Conservation (phyloP, 768 basidiomycete species). For the Naematelia encephala region DNA sequence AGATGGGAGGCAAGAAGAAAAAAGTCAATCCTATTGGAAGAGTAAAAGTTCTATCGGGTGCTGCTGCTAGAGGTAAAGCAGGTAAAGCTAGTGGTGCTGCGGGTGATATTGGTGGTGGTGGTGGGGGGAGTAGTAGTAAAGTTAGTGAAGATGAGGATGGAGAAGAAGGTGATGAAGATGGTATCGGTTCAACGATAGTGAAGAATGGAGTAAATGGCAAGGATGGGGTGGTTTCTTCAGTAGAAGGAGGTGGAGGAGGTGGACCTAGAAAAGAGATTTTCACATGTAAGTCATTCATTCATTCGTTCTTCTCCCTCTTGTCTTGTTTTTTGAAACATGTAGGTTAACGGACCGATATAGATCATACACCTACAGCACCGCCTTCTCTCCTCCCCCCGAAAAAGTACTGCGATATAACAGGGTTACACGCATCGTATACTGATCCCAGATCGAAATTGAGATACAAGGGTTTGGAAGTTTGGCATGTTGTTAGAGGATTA, state of each 20-base stretch:
- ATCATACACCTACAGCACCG: constrained; percentile 50
- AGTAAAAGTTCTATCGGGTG: no score
- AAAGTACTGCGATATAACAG: constrained; percentile 56
- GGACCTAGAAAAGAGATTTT: constrained; percentile 39
- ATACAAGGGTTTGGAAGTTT: constrained; percentile 53
- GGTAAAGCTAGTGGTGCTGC: constrained; percentile 6
- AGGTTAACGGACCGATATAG: no score
- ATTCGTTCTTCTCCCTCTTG: constrained; percentile 1
- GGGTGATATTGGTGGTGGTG: constrained; percentile 6
- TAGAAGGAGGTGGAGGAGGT: constrained; percentile 13
- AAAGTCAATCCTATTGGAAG: constrained; percentile 9
- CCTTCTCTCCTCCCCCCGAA: constrained; percentile 52
- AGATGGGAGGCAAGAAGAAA: constrained; percentile 36
- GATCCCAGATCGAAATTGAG: constrained; percentile 52
- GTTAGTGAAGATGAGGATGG: constrained; percentile 23
- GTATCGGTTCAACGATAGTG: background rate
- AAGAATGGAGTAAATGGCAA: constrained; percentile 1
- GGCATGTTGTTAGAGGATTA: constrained; percentile 48
- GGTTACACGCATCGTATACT: constrained; percentile 51
- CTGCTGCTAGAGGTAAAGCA: constrained; percentile 4
- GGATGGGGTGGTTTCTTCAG: constrained; percentile 12
- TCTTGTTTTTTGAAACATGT: no score
- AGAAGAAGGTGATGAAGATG: constrained; percentile 10
- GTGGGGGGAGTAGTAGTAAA: constrained; percentile 3
- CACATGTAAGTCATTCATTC: constrained; percentile 38